Evolutionary conservation across 495 filamentous ascomycete genomes (phyloP).

Genomic region (Immersiella caudata): DNA sequence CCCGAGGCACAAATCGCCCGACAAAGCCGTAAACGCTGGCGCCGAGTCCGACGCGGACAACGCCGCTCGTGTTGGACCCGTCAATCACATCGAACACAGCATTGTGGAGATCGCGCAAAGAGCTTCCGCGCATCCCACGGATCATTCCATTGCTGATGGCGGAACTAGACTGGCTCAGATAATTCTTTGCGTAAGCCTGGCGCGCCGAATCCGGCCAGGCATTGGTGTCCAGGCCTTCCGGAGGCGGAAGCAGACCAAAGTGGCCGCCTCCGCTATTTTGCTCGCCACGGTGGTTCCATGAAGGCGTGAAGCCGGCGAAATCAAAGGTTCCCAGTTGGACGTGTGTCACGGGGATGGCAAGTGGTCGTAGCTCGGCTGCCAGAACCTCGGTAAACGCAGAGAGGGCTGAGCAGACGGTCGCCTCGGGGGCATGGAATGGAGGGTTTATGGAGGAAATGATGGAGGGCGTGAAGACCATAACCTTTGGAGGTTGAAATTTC

Average conservation of each 20-base stretch:
- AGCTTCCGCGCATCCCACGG: slow-evolving; percentile 61
- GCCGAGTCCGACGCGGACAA: slow-evolving; percentile 78
- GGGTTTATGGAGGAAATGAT: slow-evolving; percentile 82
- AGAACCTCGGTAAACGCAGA: slow-evolving; percentile 78
- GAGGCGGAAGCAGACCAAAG: slow-evolving; percentile 30
- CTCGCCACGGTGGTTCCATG: slow-evolving; percentile 26
- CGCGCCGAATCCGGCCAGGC: slow-evolving; percentile 64
- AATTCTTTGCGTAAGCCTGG: slow-evolving; percentile 59
- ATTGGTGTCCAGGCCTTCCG: slow-evolving; percentile 62
- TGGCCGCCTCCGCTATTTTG: neutral
- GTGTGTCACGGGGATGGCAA: slow-evolving; percentile 77
- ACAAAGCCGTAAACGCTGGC: slow-evolving; percentile 82
- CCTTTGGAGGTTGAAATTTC: slow-evolving; percentile 49
- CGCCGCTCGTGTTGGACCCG: slow-evolving; percentile 47
- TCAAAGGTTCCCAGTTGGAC: slow-evolving; percentile 90
- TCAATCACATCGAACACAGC: slow-evolving; percentile 84
- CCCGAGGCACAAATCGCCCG: slow-evolving; percentile 77
- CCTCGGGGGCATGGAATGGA: slow-evolving; percentile 83
- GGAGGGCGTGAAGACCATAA: slow-evolving; percentile 81
- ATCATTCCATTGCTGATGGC: slow-evolving; percentile 49
- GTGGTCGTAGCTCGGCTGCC: slow-evolving; percentile 69
- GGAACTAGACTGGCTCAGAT: slow-evolving; percentile 51
- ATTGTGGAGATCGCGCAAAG: slow-evolving; percentile 74
- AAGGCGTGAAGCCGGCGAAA: slow-evolving; percentile 48
- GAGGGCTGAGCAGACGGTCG: slow-evolving; percentile 73